Evolutionary conservation across 148 eudicot species (phyloP), one percentile per base, ranked within the genome.

Genomic region (Heliamphora exappendiculata): DNA sequence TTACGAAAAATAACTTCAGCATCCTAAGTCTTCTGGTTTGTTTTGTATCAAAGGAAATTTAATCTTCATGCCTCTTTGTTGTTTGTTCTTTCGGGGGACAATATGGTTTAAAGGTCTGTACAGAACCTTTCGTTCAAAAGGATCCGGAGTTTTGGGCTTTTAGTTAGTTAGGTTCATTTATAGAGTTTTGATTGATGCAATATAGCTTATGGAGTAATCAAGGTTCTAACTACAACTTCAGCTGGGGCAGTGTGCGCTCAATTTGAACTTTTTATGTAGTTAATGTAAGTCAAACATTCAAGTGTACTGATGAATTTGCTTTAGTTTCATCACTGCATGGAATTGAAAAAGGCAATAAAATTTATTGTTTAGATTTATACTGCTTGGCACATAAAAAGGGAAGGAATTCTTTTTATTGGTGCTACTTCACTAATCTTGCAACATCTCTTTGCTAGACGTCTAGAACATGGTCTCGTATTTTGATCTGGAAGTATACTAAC

Each of bases 361-460:
- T 42, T 42, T 6, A 6, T 11, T 42, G 10, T 11, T 11, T 11
- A 11, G 10, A 42, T 42, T 42, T 6, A 5, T 42, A 5, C 11
- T 5, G 9, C 10, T 5, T 26, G 55, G 57, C 55, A 45, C 26
- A 28, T 16, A 11, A 28, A 70, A 34, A 69, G 36, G 29, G 20
- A 50, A 49, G 54, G 54, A 12, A 42, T 45, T 42, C 22, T 45
- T 70, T 36, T 50, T 50, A 5, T 54, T 42, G 17, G 24, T 41
- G 54, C 47, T 67, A 20, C 66, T 60, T 53, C 28, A 28, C 49
- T 55, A 16, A 69, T 68, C 64, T 77, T 29, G 16, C 54, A 41
- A 41, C n/a, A 34, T n/a, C 31, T 54, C 76, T 72, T 24, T 39
- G 28, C 36, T 31, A 3, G 62, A 75, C n/a, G 34, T 22, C 17